phyloP scores from a whole-genome alignment of 2,329 filamentous ascomycete genomes.

The Metarhizium brunneum region DNA sequence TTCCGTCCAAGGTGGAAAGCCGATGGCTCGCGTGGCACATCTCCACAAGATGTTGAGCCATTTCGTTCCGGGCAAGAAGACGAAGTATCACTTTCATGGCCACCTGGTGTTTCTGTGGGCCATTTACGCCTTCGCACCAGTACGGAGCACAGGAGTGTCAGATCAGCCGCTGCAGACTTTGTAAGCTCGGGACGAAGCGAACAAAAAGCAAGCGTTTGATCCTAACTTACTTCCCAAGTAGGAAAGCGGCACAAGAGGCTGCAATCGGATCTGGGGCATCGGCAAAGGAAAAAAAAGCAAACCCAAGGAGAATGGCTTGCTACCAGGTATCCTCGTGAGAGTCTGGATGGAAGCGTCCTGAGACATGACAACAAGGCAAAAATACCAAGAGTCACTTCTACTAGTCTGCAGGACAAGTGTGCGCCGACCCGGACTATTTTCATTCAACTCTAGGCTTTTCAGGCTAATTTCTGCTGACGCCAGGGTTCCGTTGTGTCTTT shows the following conservation, averaged over 20 bases:
- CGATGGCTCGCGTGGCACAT: background rate
- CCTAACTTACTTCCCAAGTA: too few relatives aligned
- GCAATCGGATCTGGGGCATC: background rate
- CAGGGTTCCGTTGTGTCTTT: background rate
- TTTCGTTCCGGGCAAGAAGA: background rate
- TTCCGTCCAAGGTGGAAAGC: background rate
- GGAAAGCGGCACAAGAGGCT: background rate
- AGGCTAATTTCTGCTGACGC: background rate
- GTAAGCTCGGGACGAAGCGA: conserved; percentile 3
- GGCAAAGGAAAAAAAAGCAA: background rate
- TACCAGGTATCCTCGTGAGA: too few relatives aligned
- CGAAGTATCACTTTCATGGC: background rate
- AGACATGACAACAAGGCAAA: too few relatives aligned
- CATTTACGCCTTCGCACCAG: background rate
- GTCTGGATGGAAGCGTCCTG: too few relatives aligned
- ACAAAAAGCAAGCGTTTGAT: background rate
- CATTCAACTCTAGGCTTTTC: background rate
- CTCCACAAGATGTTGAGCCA: background rate
- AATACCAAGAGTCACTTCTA: too few relatives aligned
- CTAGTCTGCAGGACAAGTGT: too few relatives aligned
- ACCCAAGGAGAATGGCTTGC: too few relatives aligned
- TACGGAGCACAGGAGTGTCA: background rate
- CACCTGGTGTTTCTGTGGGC: background rate
- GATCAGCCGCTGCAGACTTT: background rate
- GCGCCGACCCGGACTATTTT: background rate